These are phyloP conservation scores for Trichosporon sp. DNA, from an alignment of 1,284 basidiomycete genomes.

Conservation along the genomic window DNA sequence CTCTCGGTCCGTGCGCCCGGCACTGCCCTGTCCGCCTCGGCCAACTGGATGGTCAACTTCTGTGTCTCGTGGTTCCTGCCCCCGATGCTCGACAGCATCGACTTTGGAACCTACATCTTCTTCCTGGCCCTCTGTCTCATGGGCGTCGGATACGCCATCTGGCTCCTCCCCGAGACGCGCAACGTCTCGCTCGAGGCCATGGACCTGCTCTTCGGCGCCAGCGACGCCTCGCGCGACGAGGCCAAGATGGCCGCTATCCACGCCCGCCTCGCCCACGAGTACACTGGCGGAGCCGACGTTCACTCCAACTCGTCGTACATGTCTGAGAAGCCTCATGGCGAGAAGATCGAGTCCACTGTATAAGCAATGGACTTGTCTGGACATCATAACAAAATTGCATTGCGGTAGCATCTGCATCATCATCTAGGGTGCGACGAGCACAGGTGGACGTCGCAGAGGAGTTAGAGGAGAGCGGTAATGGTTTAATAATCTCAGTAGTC, in stretches of 20 bases:
- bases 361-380: not conserved
- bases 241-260: conserved; percentile 15
- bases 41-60: conserved; percentile 27
- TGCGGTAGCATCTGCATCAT: not conserved
- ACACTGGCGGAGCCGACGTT: not conserved
- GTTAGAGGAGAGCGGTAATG: not conserved
- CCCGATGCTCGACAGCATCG: conserved; percentile 18
- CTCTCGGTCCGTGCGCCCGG: conserved; percentile 19
- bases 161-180: conserved; percentile 23
- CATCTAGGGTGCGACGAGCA: not conserved
- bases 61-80: conserved; percentile 21
- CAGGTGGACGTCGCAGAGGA: too few species aligned
- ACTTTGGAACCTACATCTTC: conserved; percentile 23
- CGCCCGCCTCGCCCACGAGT: conserved; percentile 11
- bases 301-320: not conserved
- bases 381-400: not conserved
- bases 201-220: conserved; percentile 21
- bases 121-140: conserved; percentile 23
- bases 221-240: conserved; percentile 19
- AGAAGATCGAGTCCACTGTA: not conserved
- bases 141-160: conserved; percentile 22
- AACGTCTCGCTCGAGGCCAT: conserved; percentile 23
- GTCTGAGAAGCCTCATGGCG: not conserved
- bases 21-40: conserved; percentile 18
- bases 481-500: conserved; percentile 1